These are phyloP conservation scores for Leucocoprinus leucothites DNA, from an alignment of 768 basidiomycete genomes.

Conservation along the genomic window DNA sequence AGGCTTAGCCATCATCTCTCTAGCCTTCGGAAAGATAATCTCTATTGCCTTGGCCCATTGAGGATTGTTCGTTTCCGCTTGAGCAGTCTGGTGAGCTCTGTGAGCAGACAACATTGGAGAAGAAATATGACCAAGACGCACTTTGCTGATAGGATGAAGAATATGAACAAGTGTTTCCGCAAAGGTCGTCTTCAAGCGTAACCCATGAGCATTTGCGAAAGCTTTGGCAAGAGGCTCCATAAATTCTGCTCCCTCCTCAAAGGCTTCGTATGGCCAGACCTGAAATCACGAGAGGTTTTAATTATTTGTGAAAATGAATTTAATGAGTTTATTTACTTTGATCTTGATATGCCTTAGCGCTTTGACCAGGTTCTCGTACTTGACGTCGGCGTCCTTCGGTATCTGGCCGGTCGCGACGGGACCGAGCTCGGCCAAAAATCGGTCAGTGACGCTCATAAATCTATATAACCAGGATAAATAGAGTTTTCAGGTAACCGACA, in stretches of 20 bases:
- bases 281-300: constrained; percentile 25
- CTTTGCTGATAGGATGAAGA: constrained; percentile 88
- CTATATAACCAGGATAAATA: constrained; percentile 31
- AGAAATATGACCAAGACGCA: constrained; percentile 23
- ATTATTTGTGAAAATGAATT: not conserved
- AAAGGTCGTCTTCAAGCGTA: constrained; percentile 78
- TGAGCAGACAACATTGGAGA: constrained; percentile 1
- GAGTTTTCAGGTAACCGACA: not conserved
- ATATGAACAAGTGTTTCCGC: constrained; percentile 76
- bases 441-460: constrained; percentile 90
- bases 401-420: constrained; percentile 75
- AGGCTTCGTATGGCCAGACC: constrained; percentile 93
- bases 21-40: constrained; percentile 75
- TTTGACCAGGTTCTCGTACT: constrained; percentile 80
- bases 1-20: constrained; percentile 83
- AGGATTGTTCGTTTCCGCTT: constrained; percentile 94
- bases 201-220: constrained; percentile 81
- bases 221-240: constrained; percentile 79
- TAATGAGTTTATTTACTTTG: constrained; percentile 45
- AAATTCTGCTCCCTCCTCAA: constrained; percentile 93
- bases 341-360: constrained; percentile 82
- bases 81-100: constrained; percentile 61
- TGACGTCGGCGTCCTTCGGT: constrained; percentile 75
- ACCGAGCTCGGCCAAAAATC: constrained; percentile 76
- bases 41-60: constrained; percentile 93